Evolutionary conservation across 352 stramenopile genomes (phyloP).

Genomic region (Phytophthora fragariae): DNA sequence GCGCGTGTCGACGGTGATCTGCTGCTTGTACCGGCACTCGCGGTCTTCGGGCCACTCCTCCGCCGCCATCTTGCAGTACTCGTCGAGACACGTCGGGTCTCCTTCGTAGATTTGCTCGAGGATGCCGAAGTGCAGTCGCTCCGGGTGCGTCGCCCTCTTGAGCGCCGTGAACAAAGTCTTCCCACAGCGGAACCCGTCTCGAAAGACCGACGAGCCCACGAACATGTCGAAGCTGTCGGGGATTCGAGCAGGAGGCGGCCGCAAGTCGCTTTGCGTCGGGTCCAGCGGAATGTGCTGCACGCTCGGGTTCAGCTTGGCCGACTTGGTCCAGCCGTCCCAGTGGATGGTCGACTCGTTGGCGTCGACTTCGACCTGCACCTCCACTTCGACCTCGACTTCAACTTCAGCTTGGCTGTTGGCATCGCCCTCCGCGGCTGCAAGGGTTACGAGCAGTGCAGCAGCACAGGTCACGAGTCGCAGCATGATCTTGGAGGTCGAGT

Average conservation of each 20-base stretch:
- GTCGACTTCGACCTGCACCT: neutral
- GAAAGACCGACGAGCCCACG: conserved; percentile 79
- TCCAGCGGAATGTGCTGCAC: conserved; percentile 76
- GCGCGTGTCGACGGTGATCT: conserved; percentile 73
- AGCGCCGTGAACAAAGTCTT: conserved; percentile 83
- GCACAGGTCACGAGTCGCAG: conserved; percentile 13
- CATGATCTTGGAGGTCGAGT: neutral
- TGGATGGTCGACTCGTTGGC: conserved; percentile 23
- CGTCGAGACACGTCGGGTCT: conserved; percentile 70
- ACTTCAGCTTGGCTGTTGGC: neutral
- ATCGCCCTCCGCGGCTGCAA: conserved; percentile 3
- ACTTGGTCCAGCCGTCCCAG: conserved; percentile 30
- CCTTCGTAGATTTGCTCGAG: conserved; percentile 80
- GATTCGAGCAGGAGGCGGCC: conserved; percentile 63
- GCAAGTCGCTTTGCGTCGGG: conserved; percentile 36
- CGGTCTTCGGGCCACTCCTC: conserved; percentile 64
- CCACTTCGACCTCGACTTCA: neutral
- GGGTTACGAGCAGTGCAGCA: neutral
- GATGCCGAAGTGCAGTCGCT: conserved; percentile 79
- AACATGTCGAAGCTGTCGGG: conserved; percentile 62
- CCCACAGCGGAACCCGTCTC: conserved; percentile 77
- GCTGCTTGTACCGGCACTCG: conserved; percentile 63
- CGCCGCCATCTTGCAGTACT: conserved; percentile 80
- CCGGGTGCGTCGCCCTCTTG: conserved; percentile 63
- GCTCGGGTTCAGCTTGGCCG: conserved; percentile 56